Evolutionary conservation across 139 green algal genomes (phyloP), one percentile per base, ranked within the genome.

Genomic region (Chlamydomonas sphaeroides): DNA sequence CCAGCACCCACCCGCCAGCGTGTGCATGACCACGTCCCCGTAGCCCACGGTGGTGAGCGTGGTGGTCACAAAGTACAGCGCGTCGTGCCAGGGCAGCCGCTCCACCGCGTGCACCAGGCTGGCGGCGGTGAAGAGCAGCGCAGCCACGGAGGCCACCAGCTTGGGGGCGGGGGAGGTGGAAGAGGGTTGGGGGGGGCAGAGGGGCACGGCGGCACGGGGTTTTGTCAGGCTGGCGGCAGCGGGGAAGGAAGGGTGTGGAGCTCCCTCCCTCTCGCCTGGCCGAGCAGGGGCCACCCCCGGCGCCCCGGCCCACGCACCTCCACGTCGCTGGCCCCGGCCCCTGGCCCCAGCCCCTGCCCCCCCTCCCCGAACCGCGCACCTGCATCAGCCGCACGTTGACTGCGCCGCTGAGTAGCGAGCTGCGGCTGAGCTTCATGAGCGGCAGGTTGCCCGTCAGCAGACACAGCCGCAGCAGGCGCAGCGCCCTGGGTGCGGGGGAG

Each of bases 61-160:
- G 5, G 90, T 95, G 32, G 82, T 85, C 26, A 95, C 89, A 81
- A 97, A 93, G 85, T 97, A 97, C 20, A 97, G 83, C 5, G 94
- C 93, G 30, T 96, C 91, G 79, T 96, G 90, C 84, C 91, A 97
- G n/a, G 90, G 85, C 56, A 95, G 90, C 6, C 85, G 83, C 86
- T 97, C 94, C 59, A 80, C 84, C 51, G 78, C 38, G 32, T 86
- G 75, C n/a, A 91, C 79, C 33, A 86, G 66, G 68, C 61, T 76
- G 65, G 68, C 59, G 35, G 42, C 70, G 15, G 68, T 82, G 73
- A 88, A 82, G 51, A 88, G 68, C 66, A 96, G 87, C n/a, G 90
- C 90, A n/a, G 91, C n/a, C 5, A 97, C 87, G 15, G 84, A 90
- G 26, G 87, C 88, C 33, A 95, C 77, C 38, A 97, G 92, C 88